Evolutionary conservation across 2,329 filamentous ascomycete genomes (phyloP), one percentile per base, ranked within the genome.

Genomic region (Sporothrix pallida): DNA sequence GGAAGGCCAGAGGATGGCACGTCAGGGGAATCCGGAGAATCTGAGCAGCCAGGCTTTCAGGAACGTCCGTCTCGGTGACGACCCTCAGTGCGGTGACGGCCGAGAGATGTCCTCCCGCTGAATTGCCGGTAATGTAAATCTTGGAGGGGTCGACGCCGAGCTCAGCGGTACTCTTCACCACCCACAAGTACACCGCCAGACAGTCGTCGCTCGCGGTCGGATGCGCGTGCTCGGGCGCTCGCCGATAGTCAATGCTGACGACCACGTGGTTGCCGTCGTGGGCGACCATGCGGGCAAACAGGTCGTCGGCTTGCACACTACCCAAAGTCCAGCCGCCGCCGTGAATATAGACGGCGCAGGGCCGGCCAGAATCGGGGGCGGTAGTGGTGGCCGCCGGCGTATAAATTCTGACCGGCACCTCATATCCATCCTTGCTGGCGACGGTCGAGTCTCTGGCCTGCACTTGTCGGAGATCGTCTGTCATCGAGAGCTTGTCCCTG

Each of bases 251-350:
- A 5, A 63, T 46, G 60, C 37, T 63, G 37, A 63, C 60, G n/a
- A 63, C 60, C 8, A 63, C 60, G 17, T 46, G 60, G 60, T 37
- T 37, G 17, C 37, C 37, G 10, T 63, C 37, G 9, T 10, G 60
- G 37, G 37, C 60, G 9, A 63, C 3, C 37, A 63, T 63, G 60
- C 60, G 60, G 17, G 60, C 60, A 15, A 63, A 46, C 2, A 44
- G 60, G 37, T 63, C 60, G 60, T 63, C 37, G 37, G 60, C 37
- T 7, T 65, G 60, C 8, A 62, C n/a, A 17, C 60, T 65, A n/a
- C 37, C 60, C 6, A 65, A 42, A 0, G 60, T 65, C 37, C 60
- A 65, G 4, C 37, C 60, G 8, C 37, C 60, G 60, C 60, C 60
- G 60, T 65, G 60, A 31, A 65, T 65, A n/a, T 46, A 65, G 37